Evolutionary conservation across 441 rosid genomes (phyloP), one percentile per base, ranked within the genome.

Genomic region (Gossypium schwendimanii): DNA sequence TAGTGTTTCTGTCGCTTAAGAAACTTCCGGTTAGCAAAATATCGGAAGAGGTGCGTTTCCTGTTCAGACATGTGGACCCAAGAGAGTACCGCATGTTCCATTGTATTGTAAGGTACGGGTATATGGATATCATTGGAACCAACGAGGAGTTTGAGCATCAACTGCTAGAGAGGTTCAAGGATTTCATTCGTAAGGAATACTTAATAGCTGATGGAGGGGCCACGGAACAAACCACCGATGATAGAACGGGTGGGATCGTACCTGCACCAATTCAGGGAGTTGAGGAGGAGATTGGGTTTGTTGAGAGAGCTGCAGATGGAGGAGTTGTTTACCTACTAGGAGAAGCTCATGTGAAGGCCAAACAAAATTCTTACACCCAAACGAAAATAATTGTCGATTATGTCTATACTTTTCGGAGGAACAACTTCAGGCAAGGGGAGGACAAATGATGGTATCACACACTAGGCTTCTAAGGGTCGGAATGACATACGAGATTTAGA

Each of bases 401-500:
- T 26, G 81, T 71, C 0, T 91, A 87, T 45, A 76, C 65, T 63
- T 89, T 89, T 72, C 80, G 91, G 47, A 80, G 89, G 81, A 91
- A 83, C 68, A 93, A 88, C 72, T 85, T 82, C 81, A 82, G 94
- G 26, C 83, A 83, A 75, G 89, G 82, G 4, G 85, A 85, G 52
- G 85, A 63, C 69, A 81, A 52, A 70, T 89, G 75, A 90, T 80
- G 9, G 87, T 86, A 61, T 94, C 96, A 0, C 81, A 78, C 67
- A 65, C 84, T 1, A 85, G 82, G 78, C 88, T 89, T 57, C 89
- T 93, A 24, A 84, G 86, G 78, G 93, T 93, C 39, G 94, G 94
- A 24, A 91, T 93, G 98, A 86, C 91, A 10, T 88, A 87, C 57
- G 95, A 89, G 80, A 85, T 89, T 39, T 89, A 88, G 36, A 17